Percentiles rank a stretch among this genome's conserved stretches.
phyloP scores from a whole-genome alignment of 2,329 filamentous ascomycete species.

The Xylariomycetidae sp. region DNA sequence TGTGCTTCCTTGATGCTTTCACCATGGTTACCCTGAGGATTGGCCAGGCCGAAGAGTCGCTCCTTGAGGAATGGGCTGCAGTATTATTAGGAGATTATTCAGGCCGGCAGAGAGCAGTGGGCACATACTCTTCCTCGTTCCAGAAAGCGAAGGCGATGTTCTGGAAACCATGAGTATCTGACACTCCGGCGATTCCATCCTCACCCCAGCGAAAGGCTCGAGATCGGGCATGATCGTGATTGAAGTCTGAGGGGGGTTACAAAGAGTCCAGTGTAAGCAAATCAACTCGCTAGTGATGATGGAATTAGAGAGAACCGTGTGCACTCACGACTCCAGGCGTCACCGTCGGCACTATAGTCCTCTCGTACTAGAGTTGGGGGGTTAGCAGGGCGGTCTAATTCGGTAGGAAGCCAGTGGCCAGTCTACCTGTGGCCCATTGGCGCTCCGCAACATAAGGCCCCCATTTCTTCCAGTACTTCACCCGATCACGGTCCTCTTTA shows the following conservation, averaged over 20 bases:
- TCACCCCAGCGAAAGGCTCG: constrained; percentile 93
- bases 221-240: constrained; percentile 85
- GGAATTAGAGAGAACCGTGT: constrained; percentile 3
- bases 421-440: constrained; percentile 87
- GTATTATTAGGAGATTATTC: constrained; percentile 32
- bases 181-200: constrained; percentile 93
- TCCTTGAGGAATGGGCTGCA: constrained; percentile 86
- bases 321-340: constrained; percentile 91
- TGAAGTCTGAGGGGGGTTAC: constrained; percentile 64
- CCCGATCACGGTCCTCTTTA: constrained; percentile 75
- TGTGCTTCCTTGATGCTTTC: constrained; percentile 96
- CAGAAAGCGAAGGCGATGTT: constrained; percentile 96
- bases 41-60: constrained; percentile 88
- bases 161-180: constrained; percentile 81
- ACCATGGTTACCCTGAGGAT: constrained; percentile 94
- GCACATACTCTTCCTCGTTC: constrained; percentile 84
- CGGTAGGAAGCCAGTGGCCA: constrained; percentile 7
- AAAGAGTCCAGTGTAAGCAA: constrained; percentile 18
- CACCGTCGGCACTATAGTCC: constrained; percentile 84
- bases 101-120: background rate
- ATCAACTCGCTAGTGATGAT: background rate
- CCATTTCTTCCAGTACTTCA: constrained; percentile 98
- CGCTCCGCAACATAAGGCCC: constrained; percentile 89
- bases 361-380: constrained; percentile 61
- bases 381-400: constrained; percentile 10